phyloP scores from a whole-genome alignment of 257 asterid genomes.

The Pogostemon cablin region DNA sequence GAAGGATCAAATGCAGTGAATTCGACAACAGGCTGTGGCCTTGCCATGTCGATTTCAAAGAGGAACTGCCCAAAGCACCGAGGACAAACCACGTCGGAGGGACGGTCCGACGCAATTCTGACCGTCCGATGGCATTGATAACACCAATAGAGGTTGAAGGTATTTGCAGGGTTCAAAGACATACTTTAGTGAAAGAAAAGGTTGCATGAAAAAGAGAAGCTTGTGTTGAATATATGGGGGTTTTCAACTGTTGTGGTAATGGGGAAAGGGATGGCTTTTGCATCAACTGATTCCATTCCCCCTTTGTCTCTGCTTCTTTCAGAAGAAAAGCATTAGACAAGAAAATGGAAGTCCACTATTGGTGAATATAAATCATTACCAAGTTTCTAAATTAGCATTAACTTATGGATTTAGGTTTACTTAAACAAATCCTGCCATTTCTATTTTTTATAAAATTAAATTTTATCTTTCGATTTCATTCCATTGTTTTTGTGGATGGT shows the following conservation, averaged over 20 bases:
- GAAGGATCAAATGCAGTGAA: slow-evolving; percentile 75
- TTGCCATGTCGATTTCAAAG: slow-evolving; percentile 48
- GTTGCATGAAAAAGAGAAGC: slow-evolving; percentile 13
- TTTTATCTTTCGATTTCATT: not conserved
- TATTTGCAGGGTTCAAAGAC: slow-evolving; percentile 47
- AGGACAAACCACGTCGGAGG: slow-evolving; percentile 59
- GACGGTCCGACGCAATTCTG: slow-evolving; percentile 42
- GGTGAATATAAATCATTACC: not conserved
- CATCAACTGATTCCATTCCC: slow-evolving; percentile 41
- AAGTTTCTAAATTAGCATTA: not conserved
- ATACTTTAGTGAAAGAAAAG: slow-evolving; percentile 25
- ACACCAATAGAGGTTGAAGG: slow-evolving; percentile 71
- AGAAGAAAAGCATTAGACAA: slow-evolving; percentile 41
- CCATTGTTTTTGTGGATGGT: not conserved
- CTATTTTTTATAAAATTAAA: not conserved
- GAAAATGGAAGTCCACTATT: slow-evolving; percentile 17
- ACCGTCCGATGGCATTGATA: slow-evolving; percentile 79
- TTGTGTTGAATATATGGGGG: slow-evolving; percentile 17
- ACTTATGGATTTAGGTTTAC: slow-evolving; percentile 10
- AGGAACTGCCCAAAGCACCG: slow-evolving; percentile 72
- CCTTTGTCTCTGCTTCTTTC: slow-evolving; percentile 37
- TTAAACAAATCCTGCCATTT: not conserved
- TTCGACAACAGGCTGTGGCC: slow-evolving; percentile 49
- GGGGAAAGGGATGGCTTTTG: slow-evolving; percentile 55
- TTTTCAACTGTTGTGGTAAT: slow-evolving; percentile 18